phyloP scores from a whole-genome alignment of 1,284 basidiomycete genomes.

The Ceraceosorus guamensis region DNA sequence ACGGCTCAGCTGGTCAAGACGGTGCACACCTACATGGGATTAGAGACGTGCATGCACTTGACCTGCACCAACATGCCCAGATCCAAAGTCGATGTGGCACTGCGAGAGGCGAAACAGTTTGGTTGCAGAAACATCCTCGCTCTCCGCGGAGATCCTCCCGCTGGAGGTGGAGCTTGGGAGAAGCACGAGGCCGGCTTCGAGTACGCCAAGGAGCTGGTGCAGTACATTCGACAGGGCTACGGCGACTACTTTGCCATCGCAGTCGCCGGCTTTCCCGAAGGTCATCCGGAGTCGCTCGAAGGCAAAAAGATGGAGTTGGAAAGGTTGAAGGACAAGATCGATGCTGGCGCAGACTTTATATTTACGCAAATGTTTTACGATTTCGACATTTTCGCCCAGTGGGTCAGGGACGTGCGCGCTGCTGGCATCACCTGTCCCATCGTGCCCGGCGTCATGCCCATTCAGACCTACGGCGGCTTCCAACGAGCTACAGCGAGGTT shows the following conservation, averaged over 20 bases:
- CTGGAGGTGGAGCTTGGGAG: constrained; percentile 11
- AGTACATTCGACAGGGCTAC: constrained; percentile 42
- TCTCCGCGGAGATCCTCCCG: constrained; percentile 26
- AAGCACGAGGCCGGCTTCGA: constrained; percentile 39
- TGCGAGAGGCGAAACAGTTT: constrained; percentile 81
- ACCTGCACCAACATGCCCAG: constrained; percentile 61
- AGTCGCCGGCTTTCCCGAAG: constrained; percentile 57
- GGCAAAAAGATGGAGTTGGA: constrained; percentile 61
- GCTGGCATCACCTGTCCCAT: constrained; percentile 80
- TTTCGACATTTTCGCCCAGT: constrained; percentile 70
- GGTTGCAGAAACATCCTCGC: constrained; percentile 94
- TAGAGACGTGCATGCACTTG: constrained; percentile 49
- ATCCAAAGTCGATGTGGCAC: constrained; percentile 83
- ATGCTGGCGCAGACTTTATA: constrained; percentile 79
- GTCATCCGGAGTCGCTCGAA: constrained; percentile 53
- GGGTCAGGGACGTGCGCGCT: constrained; percentile 61
- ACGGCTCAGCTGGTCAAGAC: constrained; percentile 78
- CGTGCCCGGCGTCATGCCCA: constrained; percentile 91
- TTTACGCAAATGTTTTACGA: constrained; percentile 97
- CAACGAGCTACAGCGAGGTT: constrained; percentile 82
- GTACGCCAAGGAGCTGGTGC: constrained; percentile 41
- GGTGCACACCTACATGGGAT: constrained; percentile 47
- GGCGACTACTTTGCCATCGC: constrained; percentile 48
- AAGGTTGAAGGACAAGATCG: constrained; percentile 78
- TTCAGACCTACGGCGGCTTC: constrained; percentile 97